Evolutionary conservation across 2,329 filamentous ascomycete species (phyloP).

Genomic region (Aurifilum marmelostoma): DNA sequence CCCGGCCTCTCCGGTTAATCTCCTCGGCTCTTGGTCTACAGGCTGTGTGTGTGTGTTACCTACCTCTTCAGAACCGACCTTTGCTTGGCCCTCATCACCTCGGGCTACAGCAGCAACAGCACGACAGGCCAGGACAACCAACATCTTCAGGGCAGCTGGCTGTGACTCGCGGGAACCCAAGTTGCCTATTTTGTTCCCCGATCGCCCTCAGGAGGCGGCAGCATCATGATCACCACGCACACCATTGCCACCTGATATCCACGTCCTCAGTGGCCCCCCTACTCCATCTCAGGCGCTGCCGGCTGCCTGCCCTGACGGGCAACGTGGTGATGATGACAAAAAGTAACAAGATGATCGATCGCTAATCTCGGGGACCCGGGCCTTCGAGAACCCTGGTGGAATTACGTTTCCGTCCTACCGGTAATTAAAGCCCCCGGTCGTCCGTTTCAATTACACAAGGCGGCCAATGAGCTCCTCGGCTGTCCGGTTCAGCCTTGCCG

Average conservation of each 20-base stretch:
- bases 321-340: not conserved
- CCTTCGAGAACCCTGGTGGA: conserved; percentile 20
- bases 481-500: conserved; percentile 21
- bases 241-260: too few species aligned
- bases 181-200: not conserved
- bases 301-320: conserved; percentile 10
- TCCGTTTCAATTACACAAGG: conserved; percentile 18
- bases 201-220: not conserved
- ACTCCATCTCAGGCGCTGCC: not conserved
- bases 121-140: not conserved
- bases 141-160: not conserved
- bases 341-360: conserved; percentile 3
- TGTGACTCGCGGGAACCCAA: not conserved
- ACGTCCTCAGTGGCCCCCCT: too few species aligned
- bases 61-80: not conserved
- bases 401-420: conserved; percentile 21
- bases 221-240: not conserved
- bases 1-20: conserved; percentile 3
- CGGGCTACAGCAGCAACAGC: not conserved
- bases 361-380: conserved; percentile 20
- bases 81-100: not conserved
- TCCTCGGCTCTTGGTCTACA: conserved; percentile 5
- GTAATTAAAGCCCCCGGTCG: conserved; percentile 16
- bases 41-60: not conserved
- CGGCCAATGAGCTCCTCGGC: conserved; percentile 21